Evolutionary conservation across 441 rosid species (phyloP), one percentile per base, ranked within the genome.

Genomic region (Lepidium campestre): DNA sequence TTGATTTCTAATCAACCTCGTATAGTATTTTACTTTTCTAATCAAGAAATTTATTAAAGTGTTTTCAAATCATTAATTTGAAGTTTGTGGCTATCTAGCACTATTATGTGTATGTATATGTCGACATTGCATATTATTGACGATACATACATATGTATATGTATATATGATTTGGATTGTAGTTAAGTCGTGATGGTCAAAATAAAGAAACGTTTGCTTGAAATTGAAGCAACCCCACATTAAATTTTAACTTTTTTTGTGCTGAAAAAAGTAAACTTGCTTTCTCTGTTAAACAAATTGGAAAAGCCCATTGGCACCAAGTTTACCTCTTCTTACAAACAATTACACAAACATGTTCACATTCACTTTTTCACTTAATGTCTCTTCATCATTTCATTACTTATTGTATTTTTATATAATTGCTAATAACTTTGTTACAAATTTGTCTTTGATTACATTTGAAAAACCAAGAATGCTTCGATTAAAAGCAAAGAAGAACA

Each of bases 391-490:
- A 71, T 62, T 62, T 61, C 74, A 44, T 52, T 52, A 53, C 22
- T 50, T 41, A 45, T 22, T 25, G 27, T 25, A 25, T 58, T 57
- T 0, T 62, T 40, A 55, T 10, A 37, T 37, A 46, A 47, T 47
- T 62, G 29, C 35, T 36, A 36, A 36, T 70, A 45, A 70, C 68
- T 54, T 70, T 54, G 57, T 27, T 18, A 45, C 57, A 11, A 4
- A 35, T 20, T 7, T 54, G 27, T 39, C 31, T 39, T 63, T 63
- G 58, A 71, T 71, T 63, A 71, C 53, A 64, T 56, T 56, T 63
- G 59, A 63, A 71, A 71, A 56, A 52, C 42, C 64, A 71, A 45
- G 53, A 47, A 57, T 71, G 75, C 75, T 71, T 71, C 70, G 29
- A 71, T 15, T 63, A 39, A 63, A 71, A 71, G 75, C 70, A 64